Conservation (phyloP, 2,329 filamentous ascomycete species). For the Talaromyces sp. region DNA sequence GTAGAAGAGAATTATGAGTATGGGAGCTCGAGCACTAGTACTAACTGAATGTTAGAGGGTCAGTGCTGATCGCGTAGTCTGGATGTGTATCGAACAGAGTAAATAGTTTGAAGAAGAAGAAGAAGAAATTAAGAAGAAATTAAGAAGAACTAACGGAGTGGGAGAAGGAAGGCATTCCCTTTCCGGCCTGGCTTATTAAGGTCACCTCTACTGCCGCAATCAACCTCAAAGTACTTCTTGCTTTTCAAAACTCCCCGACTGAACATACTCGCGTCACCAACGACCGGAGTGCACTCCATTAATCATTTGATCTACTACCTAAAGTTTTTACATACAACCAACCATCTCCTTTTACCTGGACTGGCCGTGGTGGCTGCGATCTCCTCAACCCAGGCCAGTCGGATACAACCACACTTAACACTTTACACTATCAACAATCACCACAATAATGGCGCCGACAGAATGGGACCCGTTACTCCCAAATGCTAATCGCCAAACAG, state of each 20-base stretch:
- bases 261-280: not conserved
- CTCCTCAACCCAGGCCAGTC: not conserved
- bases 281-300: not conserved
- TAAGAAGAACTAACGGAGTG: not conserved
- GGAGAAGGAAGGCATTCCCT: conserved; percentile 1
- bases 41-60: not conserved
- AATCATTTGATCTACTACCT: not conserved
- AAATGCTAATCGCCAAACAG: not conserved
- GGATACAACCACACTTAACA: not conserved
- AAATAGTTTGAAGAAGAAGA: not conserved
- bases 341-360: not conserved
- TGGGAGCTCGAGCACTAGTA: not conserved
- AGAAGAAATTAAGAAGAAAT: not conserved
- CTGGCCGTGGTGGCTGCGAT: conserved; percentile 4
- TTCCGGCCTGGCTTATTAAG: not conserved
- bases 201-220: not conserved
- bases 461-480: conserved; percentile 17
- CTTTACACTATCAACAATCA: not conserved
- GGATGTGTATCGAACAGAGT: not conserved
- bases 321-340: not conserved
- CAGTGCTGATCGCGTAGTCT: not conserved
- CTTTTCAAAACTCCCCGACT: not conserved
- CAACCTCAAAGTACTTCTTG: not conserved
- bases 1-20: not conserved
- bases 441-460: conserved; percentile 11